A percentile compares a stretch with the other conserved stretches of the same genome.
Evolutionary conservation across 768 basidiomycete genomes (phyloP).

Genomic region (Kwoniella pini): DNA sequence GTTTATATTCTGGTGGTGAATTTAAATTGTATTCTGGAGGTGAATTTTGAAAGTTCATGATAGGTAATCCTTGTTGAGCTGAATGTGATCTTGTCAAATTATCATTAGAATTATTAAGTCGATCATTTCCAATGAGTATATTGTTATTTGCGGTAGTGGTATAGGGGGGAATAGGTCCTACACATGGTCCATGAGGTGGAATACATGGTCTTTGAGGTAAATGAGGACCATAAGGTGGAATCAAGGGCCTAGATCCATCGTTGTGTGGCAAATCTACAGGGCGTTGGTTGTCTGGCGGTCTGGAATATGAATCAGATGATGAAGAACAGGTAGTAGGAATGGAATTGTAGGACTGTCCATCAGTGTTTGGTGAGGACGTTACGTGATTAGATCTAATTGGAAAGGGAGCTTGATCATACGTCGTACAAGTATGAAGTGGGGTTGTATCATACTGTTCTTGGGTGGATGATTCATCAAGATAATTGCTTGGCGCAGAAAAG

Average conservation of each 20-base stretch:
- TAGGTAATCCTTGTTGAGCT: conserved; percentile 3
- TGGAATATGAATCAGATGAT: no score
- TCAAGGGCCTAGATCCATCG: no score
- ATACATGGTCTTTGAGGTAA: conserved; percentile 2
- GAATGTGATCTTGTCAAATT: conserved; percentile 3
- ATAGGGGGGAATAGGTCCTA: conserved; percentile 5
- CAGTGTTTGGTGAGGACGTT: no score
- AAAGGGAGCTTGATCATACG: no score
- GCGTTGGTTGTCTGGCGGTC: no score
- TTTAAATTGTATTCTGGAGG: neutral
- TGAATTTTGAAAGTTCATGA: neutral
- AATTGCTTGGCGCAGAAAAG: neutral
- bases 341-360: no score
- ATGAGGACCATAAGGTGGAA: no score
- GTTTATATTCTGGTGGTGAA: conserved; percentile 22
- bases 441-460: neutral
- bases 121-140: no score
- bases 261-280: no score
- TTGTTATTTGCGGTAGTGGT: no score
- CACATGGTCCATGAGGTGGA: conserved; percentile 13
- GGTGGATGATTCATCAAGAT: neutral
- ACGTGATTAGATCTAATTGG: no score
- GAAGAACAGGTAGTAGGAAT: no score
- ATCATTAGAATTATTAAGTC: neutral
- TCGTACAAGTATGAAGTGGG: neutral